Evolutionary conservation across 176 grass and related monocot species (phyloP).

Genomic region (Lolium rigidum): DNA sequence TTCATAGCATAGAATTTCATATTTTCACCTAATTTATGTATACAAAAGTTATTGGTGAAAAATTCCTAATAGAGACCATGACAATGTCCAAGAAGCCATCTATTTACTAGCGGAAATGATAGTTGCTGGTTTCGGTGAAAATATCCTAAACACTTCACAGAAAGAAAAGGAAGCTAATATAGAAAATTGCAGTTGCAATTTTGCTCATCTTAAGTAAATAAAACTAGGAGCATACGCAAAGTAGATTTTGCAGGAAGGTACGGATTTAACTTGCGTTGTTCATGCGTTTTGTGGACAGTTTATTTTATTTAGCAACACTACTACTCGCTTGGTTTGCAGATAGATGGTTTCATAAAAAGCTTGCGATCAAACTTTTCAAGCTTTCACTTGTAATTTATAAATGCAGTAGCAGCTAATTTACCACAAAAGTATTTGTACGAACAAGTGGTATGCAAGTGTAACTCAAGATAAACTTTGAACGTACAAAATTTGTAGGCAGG

Average conservation of each 20-base stretch:
- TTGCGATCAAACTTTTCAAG: background rate
- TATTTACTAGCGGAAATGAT: background rate
- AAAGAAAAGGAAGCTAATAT: too few species aligned
- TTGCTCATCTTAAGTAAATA: background rate
- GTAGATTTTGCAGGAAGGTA: constrained; percentile 17
- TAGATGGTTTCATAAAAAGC: background rate
- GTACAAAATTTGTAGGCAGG: background rate
- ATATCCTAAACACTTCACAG: background rate
- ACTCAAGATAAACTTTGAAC: background rate
- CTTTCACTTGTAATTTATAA: background rate
- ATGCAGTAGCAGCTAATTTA: too few species aligned
- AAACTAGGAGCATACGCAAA: background rate
- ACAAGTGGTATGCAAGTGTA: background rate
- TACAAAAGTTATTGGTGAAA: too few species aligned
- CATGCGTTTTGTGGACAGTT: background rate
- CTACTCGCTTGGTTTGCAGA: background rate
- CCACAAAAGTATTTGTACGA: too few species aligned
- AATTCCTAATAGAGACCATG: too few species aligned
- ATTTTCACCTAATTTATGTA: too few species aligned
- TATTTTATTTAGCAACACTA: background rate
- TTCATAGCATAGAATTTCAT: too few species aligned
- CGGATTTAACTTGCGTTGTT: constrained; percentile 7
- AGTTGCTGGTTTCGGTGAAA: background rate
- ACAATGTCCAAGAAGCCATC: background rate
- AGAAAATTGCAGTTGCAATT: background rate